These are phyloP conservation scores for Kewa caespitosa DNA, from an alignment of 179 eudicot species.

Conservation along the genomic window DNA sequence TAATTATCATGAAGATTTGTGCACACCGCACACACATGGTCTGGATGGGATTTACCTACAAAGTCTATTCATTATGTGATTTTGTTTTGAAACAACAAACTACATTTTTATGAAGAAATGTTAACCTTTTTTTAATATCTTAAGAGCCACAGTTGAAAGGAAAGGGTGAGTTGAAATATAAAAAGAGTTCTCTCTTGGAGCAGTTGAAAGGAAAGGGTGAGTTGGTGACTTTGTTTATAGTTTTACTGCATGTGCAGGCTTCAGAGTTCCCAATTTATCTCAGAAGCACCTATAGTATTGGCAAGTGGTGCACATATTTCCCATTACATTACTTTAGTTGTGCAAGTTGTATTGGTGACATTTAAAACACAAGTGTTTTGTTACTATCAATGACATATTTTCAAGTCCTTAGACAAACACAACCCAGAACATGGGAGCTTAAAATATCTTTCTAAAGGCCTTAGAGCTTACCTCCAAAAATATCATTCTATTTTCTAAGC, in stretches of 20 bases:
- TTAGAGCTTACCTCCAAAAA: neutral
- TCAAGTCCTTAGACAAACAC: neutral
- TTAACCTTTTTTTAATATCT: too few species aligned
- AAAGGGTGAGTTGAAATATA: too few species aligned
- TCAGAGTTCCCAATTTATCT: conserved; percentile 5
- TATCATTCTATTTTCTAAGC: neutral
- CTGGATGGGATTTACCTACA: too few species aligned
- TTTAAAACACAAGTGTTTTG: neutral
- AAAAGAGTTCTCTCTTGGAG: too few species aligned
- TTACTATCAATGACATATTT: neutral
- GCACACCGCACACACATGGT: too few species aligned
- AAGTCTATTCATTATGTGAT: too few species aligned
- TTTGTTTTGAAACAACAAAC: too few species aligned
- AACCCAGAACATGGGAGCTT: neutral
- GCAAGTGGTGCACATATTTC: neutral
- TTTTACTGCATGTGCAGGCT: neutral
- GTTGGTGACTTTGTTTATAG: neutral
- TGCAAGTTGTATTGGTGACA: conserved; percentile 2
- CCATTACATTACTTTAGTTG: neutral
- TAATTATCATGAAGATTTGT: too few species aligned
- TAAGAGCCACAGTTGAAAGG: too few species aligned
- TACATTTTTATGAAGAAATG: too few species aligned
- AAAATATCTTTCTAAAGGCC: neutral
- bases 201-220: neutral
- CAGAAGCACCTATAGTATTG: neutral